phyloP scores from a whole-genome alignment of 148 eudicot species.

The Fagopyrum tataricum region DNA sequence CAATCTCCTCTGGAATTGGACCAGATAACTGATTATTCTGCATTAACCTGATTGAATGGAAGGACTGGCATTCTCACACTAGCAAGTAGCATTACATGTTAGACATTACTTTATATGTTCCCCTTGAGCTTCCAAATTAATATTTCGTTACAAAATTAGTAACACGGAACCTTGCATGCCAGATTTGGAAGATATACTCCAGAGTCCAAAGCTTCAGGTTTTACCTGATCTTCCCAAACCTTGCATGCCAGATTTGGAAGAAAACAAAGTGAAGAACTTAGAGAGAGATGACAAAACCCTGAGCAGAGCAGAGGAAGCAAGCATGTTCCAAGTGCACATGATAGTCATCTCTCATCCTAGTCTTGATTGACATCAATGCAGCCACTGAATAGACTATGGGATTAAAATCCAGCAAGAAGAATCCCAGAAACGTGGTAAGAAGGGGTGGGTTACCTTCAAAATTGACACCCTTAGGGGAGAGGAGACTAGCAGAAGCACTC shows the following conservation, averaged over 20 bases:
- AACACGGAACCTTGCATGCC: too few species aligned
- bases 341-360: constrained; percentile 53
- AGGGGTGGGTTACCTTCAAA: constrained; percentile 68
- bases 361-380: constrained; percentile 85
- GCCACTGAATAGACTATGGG: constrained; percentile 47
- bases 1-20: constrained; percentile 60
- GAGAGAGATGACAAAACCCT: constrained; percentile 79
- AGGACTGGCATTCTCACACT: background rate
- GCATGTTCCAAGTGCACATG: constrained; percentile 92
- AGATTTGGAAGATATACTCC: too few species aligned
- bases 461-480: constrained; percentile 91
- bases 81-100: too few species aligned
- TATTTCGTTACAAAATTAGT: too few species aligned
- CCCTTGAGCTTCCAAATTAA: background rate
- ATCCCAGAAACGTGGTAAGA: background rate
- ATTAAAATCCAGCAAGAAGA: background rate
- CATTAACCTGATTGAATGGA: constrained; percentile 45
- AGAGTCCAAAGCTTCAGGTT: too few species aligned
- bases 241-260: background rate
- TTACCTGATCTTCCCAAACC: too few species aligned
- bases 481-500: constrained; percentile 29
- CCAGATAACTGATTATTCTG: constrained; percentile 75
- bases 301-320: constrained; percentile 76
- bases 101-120: background rate
- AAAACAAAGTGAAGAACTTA: constrained; percentile 26